A percentile compares a stretch with the other conserved stretches of the same genome.
phyloP scores from a whole-genome alignment of 2,329 filamentous ascomycete species.

The Fusarium graminum region DNA sequence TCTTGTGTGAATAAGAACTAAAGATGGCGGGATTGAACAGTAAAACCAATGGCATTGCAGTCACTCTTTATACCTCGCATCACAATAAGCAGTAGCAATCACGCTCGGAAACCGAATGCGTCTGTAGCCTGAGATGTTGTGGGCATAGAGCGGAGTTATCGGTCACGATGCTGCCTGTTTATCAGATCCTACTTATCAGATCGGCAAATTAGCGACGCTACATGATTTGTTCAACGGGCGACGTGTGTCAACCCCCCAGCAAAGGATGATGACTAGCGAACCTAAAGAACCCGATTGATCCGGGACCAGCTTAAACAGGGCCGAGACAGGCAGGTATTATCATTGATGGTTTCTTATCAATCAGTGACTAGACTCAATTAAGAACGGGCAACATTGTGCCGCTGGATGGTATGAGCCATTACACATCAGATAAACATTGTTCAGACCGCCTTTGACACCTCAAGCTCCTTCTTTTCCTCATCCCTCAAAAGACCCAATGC shows the following conservation, averaged over 20 bases:
- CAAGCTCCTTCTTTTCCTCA: slow-evolving; percentile 59
- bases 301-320: neutral
- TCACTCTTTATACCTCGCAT: neutral
- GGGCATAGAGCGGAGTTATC: slow-evolving; percentile 35
- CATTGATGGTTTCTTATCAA: neutral
- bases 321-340: neutral
- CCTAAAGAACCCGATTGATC: slow-evolving; percentile 14
- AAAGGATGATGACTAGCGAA: neutral
- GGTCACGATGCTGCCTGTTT: slow-evolving; percentile 6
- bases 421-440: neutral
- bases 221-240: neutral
- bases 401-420: neutral
- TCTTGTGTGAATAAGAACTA: neutral
- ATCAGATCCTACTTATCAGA: slow-evolving; percentile 33
- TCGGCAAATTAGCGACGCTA: slow-evolving; percentile 9
- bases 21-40: neutral
- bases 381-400: neutral
- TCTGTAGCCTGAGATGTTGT: neutral
- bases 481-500: slow-evolving; percentile 73
- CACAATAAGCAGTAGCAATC: neutral
- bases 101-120: neutral
- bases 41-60: fast-evolving
- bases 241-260: neutral
- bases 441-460: slow-evolving; percentile 3
- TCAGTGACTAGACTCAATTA: neutral